Percentiles rank a stretch among this genome's conserved stretches.
phyloP scores from a whole-genome alignment of 331 rosid genomes.

The Stylosanthes scabra region DNA sequence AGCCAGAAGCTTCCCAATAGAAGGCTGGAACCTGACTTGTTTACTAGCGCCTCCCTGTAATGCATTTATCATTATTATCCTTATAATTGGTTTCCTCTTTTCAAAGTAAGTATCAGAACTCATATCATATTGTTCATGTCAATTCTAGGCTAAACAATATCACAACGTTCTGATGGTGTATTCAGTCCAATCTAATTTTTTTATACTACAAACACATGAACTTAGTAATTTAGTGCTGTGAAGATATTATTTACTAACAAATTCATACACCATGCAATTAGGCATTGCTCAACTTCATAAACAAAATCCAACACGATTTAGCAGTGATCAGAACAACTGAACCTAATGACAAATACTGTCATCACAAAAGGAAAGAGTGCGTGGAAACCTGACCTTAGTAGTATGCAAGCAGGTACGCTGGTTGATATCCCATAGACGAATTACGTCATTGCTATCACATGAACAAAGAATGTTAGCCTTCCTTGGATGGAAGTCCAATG shows the following conservation, averaged over 20 bases:
- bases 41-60: constrained; percentile 74
- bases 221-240: background rate
- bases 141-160: constrained; percentile 9
- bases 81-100: constrained; percentile 18
- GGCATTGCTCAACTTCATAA: constrained; percentile 18
- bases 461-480: constrained; percentile 63
- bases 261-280: background rate
- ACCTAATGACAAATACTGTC: constrained; percentile 10
- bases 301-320: constrained; percentile 4
- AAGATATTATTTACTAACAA: constrained; percentile 7
- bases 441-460: constrained; percentile 56
- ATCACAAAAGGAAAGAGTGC: constrained; percentile 17
- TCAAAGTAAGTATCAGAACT: constrained; percentile 16
- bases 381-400: constrained; percentile 53
- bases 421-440: constrained; percentile 59
- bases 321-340: background rate
- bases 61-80: constrained; percentile 11
- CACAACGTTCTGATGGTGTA: constrained; percentile 14
- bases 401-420: constrained; percentile 36
- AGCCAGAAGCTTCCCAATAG: constrained; percentile 53
- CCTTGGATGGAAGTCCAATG: constrained; percentile 77
- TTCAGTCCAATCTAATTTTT: background rate
- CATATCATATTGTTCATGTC: background rate
- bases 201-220: background rate
- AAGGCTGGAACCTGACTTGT: constrained; percentile 71